Evolutionary conservation across 225 moss, liverwort and hornwort genomes (phyloP).

Genomic region (Pleurozium schreberi): DNA sequence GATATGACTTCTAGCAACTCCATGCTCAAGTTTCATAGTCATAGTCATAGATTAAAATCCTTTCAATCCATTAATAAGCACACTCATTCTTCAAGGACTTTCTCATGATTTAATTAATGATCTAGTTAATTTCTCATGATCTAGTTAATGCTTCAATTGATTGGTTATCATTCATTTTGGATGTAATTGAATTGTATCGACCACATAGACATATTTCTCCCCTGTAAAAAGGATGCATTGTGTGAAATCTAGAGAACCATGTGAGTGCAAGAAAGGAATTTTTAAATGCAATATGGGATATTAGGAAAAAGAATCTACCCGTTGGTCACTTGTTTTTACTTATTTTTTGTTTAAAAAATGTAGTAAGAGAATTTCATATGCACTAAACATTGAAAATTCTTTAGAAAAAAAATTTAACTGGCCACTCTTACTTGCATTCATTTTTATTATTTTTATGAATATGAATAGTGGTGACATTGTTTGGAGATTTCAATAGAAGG

Average conservation of each 20-base stretch:
- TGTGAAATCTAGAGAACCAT: background rate
- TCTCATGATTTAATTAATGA: background rate
- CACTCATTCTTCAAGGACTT: background rate
- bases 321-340: no score
- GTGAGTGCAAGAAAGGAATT: background rate
- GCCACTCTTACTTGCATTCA: background rate
- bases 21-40: background rate
- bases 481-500: background rate
- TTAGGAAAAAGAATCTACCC: no score
- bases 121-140: no score
- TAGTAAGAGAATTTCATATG: no score
- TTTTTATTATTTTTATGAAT: background rate
- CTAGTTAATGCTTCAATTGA: background rate
- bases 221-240: rapidly evolving
- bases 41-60: no score
- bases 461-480: background rate
- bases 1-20: background rate
- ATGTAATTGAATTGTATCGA: background rate
- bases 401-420: background rate
- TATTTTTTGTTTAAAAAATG: no score
- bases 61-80: background rate
- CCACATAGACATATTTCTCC: background rate
- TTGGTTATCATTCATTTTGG: background rate
- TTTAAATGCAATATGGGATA: background rate
- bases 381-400: background rate